Percentiles rank a stretch among this genome's conserved stretches.
Evolutionary conservation across 1,284 basidiomycete species (phyloP).

Genomic region (Testicularia cyperi): DNA sequence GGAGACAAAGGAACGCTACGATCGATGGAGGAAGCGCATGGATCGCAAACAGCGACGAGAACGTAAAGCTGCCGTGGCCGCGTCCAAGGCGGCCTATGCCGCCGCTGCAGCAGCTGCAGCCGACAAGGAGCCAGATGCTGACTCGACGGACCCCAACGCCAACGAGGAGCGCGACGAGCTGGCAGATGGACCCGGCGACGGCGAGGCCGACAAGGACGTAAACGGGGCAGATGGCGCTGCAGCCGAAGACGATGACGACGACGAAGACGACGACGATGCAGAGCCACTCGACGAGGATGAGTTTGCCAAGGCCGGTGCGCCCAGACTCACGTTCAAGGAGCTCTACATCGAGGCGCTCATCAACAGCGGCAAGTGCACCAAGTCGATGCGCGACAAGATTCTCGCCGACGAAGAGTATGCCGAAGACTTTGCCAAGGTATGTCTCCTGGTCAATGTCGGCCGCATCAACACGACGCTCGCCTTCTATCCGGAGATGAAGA

Average conservation of each 20-base stretch:
- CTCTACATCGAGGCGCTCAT: conserved; percentile 79
- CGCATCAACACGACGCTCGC: conserved; percentile 91
- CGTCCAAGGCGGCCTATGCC: conserved; percentile 1
- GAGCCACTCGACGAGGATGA: conserved; percentile 33
- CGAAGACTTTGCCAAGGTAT: conserved; percentile 75
- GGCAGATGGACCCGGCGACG: conserved; percentile 19
- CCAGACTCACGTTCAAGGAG: conserved; percentile 70
- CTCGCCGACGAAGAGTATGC: conserved; percentile 75
- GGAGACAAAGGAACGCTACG: conserved; percentile 14
- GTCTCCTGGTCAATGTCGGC: conserved; percentile 85
- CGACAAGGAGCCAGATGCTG: conserved; percentile 6
- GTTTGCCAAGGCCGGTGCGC: conserved; percentile 42
- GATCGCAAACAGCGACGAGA: conserved; percentile 23
- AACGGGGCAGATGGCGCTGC: conserved; percentile 3
- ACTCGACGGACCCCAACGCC: conserved; percentile 3
- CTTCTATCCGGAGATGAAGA: conserved; percentile 74
- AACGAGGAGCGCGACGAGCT: conserved; percentile 41
- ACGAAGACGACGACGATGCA: conserved; percentile 24
- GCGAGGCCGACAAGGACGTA: no score
- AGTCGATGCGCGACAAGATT: conserved; percentile 82
- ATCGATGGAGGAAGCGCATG: conserved; percentile 28
- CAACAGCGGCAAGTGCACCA: conserved; percentile 79
- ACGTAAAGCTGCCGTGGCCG: conserved; percentile 20
- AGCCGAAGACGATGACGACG: conserved; percentile 8
- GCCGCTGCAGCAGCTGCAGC: conserved; percentile 6